Evolutionary conservation across 345 rosid species (phyloP).

Genomic region (Sonneratia alba): DNA sequence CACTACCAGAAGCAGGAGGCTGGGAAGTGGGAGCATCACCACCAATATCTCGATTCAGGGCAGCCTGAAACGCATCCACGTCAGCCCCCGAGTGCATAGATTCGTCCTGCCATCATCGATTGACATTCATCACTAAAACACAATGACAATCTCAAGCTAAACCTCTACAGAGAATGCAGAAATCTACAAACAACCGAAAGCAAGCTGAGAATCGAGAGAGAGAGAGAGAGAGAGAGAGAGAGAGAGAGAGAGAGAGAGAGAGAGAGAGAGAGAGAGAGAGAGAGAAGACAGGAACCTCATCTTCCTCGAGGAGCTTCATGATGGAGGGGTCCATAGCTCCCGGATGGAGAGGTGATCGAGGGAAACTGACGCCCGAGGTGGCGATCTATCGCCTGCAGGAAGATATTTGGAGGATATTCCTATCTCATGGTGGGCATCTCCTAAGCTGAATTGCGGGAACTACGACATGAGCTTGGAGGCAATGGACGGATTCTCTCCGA

Average conservation of each 20-base stretch:
- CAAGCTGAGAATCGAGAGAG: too few relatives aligned
- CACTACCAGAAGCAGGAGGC: constrained; percentile 36
- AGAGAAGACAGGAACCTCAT: constrained; percentile 44
- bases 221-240: background rate
- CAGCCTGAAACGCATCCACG: constrained; percentile 90
- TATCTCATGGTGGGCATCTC: background rate
- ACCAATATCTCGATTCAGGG: constrained; percentile 79
- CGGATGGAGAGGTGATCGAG: background rate
- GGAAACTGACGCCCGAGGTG: background rate
- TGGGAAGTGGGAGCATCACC: constrained; percentile 51
- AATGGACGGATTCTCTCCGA: background rate
- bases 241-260: background rate
- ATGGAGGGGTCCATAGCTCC: constrained; percentile 70
- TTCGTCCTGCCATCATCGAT: constrained; percentile 47
- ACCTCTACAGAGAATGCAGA: background rate
- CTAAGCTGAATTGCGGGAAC: too few relatives aligned
- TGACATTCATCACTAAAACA: background rate
- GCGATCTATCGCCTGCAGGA: background rate
- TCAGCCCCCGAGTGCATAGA: constrained; percentile 96
- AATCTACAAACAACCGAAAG: too few relatives aligned
- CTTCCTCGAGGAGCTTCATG: constrained; percentile 89
- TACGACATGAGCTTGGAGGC: background rate
- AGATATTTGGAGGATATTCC: background rate
- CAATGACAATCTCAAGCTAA: constrained; percentile 1
- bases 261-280: background rate